Evolutionary conservation across 495 filamentous ascomycete genomes (phyloP).

Genomic region (Annulohypoxylon moriforme): DNA sequence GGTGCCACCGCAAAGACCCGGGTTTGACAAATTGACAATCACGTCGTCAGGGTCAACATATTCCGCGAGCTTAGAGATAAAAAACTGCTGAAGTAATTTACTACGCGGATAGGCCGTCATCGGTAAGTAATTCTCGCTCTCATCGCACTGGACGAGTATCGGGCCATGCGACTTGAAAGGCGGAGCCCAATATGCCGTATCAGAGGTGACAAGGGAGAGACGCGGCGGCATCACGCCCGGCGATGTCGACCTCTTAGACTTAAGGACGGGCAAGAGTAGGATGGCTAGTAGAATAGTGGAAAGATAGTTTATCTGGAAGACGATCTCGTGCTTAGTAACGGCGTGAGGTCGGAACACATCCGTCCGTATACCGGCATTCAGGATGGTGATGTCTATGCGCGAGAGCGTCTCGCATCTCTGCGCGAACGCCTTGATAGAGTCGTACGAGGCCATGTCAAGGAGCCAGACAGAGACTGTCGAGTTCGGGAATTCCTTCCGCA

Average conservation of each 20-base stretch:
- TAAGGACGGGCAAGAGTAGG: slow-evolving; percentile 59
- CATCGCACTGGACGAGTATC: slow-evolving; percentile 53
- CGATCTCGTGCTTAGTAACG: slow-evolving; percentile 57
- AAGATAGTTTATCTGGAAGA: slow-evolving; percentile 57
- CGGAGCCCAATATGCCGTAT: slow-evolving; percentile 49
- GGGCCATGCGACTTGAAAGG: slow-evolving; percentile 47
- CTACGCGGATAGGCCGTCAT: slow-evolving; percentile 49
- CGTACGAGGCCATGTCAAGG: slow-evolving; percentile 62
- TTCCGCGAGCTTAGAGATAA: slow-evolving; percentile 55
- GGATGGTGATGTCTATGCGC: slow-evolving; percentile 59
- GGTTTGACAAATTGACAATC: slow-evolving; percentile 61
- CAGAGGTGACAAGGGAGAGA: slow-evolving; percentile 56
- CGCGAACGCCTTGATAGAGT: slow-evolving; percentile 58
- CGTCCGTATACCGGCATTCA: slow-evolving; percentile 62
- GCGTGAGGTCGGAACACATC: slow-evolving; percentile 47
- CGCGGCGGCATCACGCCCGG: slow-evolving; percentile 39
- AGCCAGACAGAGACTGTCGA: slow-evolving; percentile 59
- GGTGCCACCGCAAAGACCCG: slow-evolving; percentile 56
- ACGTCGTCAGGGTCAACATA: slow-evolving; percentile 55
- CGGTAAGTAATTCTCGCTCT: slow-evolving; percentile 32
- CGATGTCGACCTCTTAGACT: slow-evolving; percentile 47
- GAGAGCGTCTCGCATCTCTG: slow-evolving; percentile 51
- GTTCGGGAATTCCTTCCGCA: slow-evolving; percentile 51
- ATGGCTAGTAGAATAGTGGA: slow-evolving; percentile 59
- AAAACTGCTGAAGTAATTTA: slow-evolving; percentile 56